phyloP scores from a whole-genome alignment of 768 basidiomycete genomes.

The Trametes gibbosa region DNA sequence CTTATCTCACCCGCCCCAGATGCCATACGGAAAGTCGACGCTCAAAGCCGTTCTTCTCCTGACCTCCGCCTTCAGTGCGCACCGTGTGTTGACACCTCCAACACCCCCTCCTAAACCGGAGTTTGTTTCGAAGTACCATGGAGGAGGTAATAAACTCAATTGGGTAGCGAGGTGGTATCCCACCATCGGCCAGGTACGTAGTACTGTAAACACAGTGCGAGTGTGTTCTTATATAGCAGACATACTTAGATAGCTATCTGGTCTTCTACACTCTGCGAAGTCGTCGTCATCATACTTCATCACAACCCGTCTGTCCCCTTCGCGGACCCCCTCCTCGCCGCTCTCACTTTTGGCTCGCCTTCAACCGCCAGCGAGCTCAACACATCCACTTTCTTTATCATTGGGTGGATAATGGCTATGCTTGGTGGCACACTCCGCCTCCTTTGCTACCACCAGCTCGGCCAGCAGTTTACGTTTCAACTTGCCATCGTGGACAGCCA shows the following conservation, averaged over 20 bases:
- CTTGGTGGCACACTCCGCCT: neutral
- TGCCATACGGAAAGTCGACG: neutral
- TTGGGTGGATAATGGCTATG: neutral
- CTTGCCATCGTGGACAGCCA: conserved; percentile 14
- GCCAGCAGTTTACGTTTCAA: conserved; percentile 19
- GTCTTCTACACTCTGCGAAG: neutral
- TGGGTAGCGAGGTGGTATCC: no score
- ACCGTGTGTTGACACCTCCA: neutral
- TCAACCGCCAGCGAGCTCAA: neutral
- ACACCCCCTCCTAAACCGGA: no score
- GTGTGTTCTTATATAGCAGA: no score
- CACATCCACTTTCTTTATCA: neutral
- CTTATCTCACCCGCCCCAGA: neutral
- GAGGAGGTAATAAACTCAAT: no score
- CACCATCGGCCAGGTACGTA: neutral
- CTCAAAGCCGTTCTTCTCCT: neutral
- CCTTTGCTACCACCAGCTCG: conserved; percentile 10
- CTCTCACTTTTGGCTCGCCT: no score
- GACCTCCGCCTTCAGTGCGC: neutral
- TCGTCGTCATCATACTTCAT: neutral
- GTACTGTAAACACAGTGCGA: no score
- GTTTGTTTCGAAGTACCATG: no score
- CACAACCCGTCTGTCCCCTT: neutral
- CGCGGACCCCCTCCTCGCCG: neutral
- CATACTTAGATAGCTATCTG: neutral